These are phyloP conservation scores for Aspergillus ostianus DNA, from an alignment of 495 filamentous ascomycete genomes.

Conservation along the genomic window DNA sequence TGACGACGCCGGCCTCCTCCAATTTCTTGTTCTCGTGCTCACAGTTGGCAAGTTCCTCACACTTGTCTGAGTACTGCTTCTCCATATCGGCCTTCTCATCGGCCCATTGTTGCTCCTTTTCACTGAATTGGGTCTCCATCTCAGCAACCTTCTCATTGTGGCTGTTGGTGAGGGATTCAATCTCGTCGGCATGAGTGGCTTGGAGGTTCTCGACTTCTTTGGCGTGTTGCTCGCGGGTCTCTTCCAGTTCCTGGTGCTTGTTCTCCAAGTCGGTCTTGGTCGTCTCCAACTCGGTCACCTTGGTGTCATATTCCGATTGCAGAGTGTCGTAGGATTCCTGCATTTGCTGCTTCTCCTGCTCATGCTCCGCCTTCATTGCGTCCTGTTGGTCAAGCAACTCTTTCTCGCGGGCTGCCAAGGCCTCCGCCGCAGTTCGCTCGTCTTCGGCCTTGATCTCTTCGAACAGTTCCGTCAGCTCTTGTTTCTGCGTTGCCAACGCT, in stretches of 20 bases:
- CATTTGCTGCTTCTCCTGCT: slow-evolving; percentile 43
- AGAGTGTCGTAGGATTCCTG: slow-evolving; percentile 40
- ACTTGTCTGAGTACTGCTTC: slow-evolving; percentile 40
- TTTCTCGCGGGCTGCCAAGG: slow-evolving; percentile 39
- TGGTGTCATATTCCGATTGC: slow-evolving; percentile 35
- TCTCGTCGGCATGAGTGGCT: slow-evolving; percentile 31
- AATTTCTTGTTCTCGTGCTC: slow-evolving; percentile 50
- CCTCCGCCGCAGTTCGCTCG: slow-evolving; percentile 40
- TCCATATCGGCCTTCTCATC: slow-evolving; percentile 33
- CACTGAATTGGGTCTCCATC: slow-evolving; percentile 17
- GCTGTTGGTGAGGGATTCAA: slow-evolving; percentile 24
- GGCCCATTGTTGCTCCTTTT: slow-evolving; percentile 31
- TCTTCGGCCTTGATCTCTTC: slow-evolving; percentile 51
- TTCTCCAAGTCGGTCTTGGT: slow-evolving; percentile 31
- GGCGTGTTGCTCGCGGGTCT: slow-evolving; percentile 29
- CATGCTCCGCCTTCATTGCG: slow-evolving; percentile 40
- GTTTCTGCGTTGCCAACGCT: slow-evolving; percentile 40
- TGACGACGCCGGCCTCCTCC: slow-evolving; percentile 44
- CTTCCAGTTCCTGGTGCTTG: slow-evolving; percentile 31
- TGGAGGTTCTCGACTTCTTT: slow-evolving; percentile 32
- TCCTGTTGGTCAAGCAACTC: slow-evolving; percentile 39
- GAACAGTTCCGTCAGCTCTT: slow-evolving; percentile 45
- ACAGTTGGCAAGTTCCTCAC: slow-evolving; percentile 33
- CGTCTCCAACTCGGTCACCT: slow-evolving; percentile 34
- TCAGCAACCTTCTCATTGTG: slow-evolving; percentile 38